A percentile compares a stretch with the other conserved stretches of the same genome.
Evolutionary conservation across 2,329 filamentous ascomycete genomes (phyloP).

Genomic region (Hypoxylon sp.): DNA sequence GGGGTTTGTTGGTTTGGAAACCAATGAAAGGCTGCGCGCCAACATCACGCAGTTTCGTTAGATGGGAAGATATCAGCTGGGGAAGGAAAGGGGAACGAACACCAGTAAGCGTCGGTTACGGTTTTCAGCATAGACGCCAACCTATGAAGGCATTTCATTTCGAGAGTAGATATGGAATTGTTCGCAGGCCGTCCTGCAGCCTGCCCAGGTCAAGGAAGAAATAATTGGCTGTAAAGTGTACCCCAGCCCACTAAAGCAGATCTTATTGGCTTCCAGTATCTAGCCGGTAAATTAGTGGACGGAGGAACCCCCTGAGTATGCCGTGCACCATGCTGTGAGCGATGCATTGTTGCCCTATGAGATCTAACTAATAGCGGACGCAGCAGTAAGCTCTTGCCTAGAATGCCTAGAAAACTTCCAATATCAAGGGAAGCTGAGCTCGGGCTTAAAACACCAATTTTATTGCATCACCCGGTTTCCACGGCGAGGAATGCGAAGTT

Average conservation of each 20-base stretch:
- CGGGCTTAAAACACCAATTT: slow-evolving; percentile 49
- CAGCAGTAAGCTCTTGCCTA: slow-evolving; percentile 1
- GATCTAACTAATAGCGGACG: slow-evolving; percentile 31
- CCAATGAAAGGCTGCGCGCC: slow-evolving; percentile 9
- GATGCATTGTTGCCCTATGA: slow-evolving; percentile 44
- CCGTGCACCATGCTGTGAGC: slow-evolving; percentile 35
- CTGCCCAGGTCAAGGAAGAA: slow-evolving; percentile 8
- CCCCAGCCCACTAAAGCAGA: slow-evolving; percentile 18
- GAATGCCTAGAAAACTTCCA: slow-evolving; percentile 1
- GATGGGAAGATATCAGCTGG: slow-evolving; percentile 8
- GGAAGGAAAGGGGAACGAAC: slow-evolving; percentile 6
- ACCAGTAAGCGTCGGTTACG: slow-evolving; percentile 25
- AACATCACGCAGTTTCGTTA: slow-evolving; percentile 11
- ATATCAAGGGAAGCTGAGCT: slow-evolving; percentile 49
- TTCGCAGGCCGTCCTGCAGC: slow-evolving; percentile 29
- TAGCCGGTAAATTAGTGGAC: slow-evolving; percentile 45
- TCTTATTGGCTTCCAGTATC: slow-evolving; percentile 34
- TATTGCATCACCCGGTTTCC: slow-evolving; percentile 55
- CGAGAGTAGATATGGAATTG: slow-evolving; percentile 16
- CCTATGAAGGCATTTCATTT: slow-evolving; percentile 33
- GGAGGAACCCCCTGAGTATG: slow-evolving; percentile 31
- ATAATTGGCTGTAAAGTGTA: slow-evolving; percentile 30
- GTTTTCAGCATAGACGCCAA: slow-evolving; percentile 35
- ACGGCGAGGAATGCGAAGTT: slow-evolving; percentile 56
- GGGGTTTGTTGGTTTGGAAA: slow-evolving; percentile 8